Conservation (phyloP, 805 yeast species). For the Myxozyma neotropica region DNA sequence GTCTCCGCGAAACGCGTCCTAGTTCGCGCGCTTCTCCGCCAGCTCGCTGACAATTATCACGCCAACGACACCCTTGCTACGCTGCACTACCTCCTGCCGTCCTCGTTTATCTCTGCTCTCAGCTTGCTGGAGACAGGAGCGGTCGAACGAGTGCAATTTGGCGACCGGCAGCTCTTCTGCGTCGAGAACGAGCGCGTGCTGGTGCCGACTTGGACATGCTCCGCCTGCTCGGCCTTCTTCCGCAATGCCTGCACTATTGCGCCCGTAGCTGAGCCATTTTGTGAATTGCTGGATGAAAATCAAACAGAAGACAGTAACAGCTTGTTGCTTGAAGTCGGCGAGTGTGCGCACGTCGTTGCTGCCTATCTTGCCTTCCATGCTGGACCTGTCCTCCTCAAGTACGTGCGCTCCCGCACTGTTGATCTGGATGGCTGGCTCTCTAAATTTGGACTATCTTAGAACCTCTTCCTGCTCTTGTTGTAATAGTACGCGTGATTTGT, state of each 20-base stretch:
- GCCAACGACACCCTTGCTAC: neutral
- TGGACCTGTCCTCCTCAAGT: neutral
- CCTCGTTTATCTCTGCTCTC: conserved; percentile 14
- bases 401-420: neutral
- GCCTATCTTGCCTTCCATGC: conserved; percentile 6
- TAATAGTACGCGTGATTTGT: too few species aligned
- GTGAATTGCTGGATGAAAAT: too few species aligned
- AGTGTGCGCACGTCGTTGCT: conserved; percentile 25
- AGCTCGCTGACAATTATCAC: neutral
- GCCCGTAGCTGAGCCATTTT: neutral
- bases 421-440: neutral
- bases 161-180: neutral
- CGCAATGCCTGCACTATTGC: conserved; percentile 4
- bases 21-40: conserved; percentile 9
- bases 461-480: neutral
- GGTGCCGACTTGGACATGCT: conserved; percentile 19
- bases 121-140: conserved; percentile 9
- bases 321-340: conserved; percentile 14
- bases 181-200: conserved; percentile 6
- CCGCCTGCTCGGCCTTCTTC: conserved; percentile 13
- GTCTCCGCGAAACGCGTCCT: conserved; percentile 9
- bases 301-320: neutral
- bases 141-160: conserved; percentile 1
- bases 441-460: neutral
- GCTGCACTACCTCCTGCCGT: conserved; percentile 19